These are phyloP conservation scores for Helichrysum umbraculigerum DNA, from an alignment of 129 eudicot genomes.

Conservation along the genomic window DNA sequence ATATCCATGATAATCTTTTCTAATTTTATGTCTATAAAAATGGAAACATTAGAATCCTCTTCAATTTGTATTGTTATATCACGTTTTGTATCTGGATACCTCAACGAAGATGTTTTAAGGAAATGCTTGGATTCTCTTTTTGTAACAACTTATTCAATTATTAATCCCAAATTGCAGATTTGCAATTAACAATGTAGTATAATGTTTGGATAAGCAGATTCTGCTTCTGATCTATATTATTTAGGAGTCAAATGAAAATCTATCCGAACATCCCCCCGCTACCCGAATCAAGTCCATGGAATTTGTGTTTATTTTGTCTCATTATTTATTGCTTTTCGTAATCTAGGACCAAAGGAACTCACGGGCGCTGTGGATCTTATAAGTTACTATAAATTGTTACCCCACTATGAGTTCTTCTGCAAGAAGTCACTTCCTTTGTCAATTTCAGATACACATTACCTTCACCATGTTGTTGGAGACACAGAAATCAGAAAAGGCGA, in stretches of 20 bases:
- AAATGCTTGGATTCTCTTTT: background rate
- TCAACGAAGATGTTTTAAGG: background rate
- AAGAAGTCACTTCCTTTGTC: constrained; percentile 56
- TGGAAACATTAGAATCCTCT: background rate
- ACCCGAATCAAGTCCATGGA: background rate
- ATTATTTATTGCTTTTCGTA: constrained; percentile 3
- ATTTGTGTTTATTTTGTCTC: constrained; percentile 8
- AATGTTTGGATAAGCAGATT: constrained; percentile 1
- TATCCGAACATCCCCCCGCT: background rate
- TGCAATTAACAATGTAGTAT: background rate
- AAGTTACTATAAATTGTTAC: constrained; percentile 54
- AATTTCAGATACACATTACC: constrained; percentile 64
- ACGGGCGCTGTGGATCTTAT: constrained; percentile 72
- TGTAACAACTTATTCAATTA: background rate
- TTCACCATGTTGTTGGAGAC: constrained; percentile 61
- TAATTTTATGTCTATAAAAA: no score
- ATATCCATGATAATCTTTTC: background rate
- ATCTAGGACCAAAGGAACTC: constrained; percentile 71
- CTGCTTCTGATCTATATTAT: background rate
- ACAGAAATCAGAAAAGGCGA: constrained; percentile 65
- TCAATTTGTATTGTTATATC: background rate
- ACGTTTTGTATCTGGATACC: background rate
- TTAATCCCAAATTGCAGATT: background rate
- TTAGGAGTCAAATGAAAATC: background rate
- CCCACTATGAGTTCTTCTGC: constrained; percentile 71